Evolutionary conservation across 1,284 basidiomycete species (phyloP).

Genomic region (Moniliella sp.): DNA sequence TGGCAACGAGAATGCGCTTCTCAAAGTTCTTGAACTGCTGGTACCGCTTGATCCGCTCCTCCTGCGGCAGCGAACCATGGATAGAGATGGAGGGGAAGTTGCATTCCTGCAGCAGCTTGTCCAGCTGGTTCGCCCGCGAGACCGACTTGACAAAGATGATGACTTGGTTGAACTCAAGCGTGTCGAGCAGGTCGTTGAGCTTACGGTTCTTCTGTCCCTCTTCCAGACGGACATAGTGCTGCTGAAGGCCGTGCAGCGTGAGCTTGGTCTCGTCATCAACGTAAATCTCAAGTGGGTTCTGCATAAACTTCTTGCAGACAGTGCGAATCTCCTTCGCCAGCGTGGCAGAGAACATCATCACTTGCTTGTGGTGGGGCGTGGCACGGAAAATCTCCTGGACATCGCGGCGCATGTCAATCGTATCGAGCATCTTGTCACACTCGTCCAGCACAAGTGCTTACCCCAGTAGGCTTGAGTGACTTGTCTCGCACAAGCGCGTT

Average conservation of each 20-base stretch:
- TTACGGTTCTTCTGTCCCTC: constrained; percentile 92
- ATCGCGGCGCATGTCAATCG: constrained; percentile 99
- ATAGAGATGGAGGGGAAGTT: constrained; percentile 97
- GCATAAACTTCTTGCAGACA: constrained; percentile 99
- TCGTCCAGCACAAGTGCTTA: constrained; percentile 83
- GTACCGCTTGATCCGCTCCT: constrained; percentile 92
- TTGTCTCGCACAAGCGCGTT: constrained; percentile 32
- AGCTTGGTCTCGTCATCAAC: constrained; percentile 98
- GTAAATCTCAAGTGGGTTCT: constrained; percentile 94
- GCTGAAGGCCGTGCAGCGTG: constrained; percentile 90
- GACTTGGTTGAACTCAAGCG: constrained; percentile 96
- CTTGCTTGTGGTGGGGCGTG: constrained; percentile 99
- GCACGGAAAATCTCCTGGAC: constrained; percentile 99
- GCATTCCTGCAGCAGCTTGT: constrained; percentile 84
- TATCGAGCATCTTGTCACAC: constrained; percentile 99
- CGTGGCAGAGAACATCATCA: constrained; percentile 99
- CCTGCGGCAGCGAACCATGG: constrained; percentile 77
- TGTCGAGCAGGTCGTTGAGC: constrained; percentile 83
- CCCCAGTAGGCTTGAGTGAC: constrained; percentile 24
- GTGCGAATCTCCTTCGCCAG: constrained; percentile 85
- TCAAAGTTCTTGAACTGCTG: constrained; percentile 98
- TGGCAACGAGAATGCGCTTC: constrained; percentile 50
- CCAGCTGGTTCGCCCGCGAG: constrained; percentile 79
- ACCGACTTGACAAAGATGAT: constrained; percentile 99
- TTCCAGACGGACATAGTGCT: constrained; percentile 69